phyloP scores from a whole-genome alignment of 257 asterid species.

The Osmanthus fragrans region DNA sequence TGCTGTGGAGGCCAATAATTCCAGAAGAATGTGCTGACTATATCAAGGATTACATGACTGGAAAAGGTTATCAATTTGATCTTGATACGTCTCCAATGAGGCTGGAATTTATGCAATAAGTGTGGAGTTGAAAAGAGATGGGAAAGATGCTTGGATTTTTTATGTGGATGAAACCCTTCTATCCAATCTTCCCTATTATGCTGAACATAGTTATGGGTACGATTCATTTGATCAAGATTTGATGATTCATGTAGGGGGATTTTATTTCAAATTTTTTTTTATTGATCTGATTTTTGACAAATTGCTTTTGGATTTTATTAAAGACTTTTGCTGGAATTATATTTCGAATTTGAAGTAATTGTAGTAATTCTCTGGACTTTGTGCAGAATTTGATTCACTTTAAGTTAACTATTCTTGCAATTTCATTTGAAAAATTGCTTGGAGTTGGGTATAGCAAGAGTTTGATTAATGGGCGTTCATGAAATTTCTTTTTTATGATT shows the following conservation, averaged over 20 bases:
- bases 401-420: not conserved
- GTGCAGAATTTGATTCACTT: not conserved
- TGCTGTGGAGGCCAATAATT: no score
- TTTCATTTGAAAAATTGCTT: not conserved
- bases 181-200: slow-evolving; percentile 81
- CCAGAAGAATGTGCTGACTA: no score
- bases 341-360: no score
- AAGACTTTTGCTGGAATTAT: no score
- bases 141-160: slow-evolving; percentile 68
- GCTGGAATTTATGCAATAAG: slow-evolving; percentile 52
- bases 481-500: no score
- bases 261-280: slow-evolving; percentile 1
- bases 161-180: slow-evolving; percentile 89
- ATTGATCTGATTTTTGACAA: no score
- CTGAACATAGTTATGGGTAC: slow-evolving; percentile 75
- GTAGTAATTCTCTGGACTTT: no score
- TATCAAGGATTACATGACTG: slow-evolving; percentile 40
- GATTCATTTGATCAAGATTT: not conserved
- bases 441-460: no score
- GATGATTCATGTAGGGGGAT: no score
- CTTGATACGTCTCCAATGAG: slow-evolving; percentile 54
- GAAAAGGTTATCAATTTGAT: slow-evolving; percentile 52
- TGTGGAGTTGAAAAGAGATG: slow-evolving; percentile 46
- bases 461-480: no score
- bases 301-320: no score